These are phyloP conservation scores for Triticum timopheevii DNA, from an alignment of 176 grass and related monocot species.

Conservation along the genomic window DNA sequence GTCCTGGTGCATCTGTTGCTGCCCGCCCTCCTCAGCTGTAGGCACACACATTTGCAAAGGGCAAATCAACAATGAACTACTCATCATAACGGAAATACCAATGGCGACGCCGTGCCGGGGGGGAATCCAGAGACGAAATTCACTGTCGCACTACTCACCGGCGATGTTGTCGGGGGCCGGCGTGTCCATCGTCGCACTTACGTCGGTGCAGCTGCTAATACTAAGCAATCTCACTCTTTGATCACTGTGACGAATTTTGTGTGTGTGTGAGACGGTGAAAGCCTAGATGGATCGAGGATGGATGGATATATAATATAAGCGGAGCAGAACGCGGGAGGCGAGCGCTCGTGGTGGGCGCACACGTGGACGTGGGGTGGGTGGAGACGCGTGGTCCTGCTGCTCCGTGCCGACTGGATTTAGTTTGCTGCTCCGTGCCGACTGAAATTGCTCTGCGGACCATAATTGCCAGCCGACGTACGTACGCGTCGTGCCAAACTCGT, in stretches of 20 bases:
- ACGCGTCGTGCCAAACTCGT: too few relatives aligned
- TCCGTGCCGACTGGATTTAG: conserved; percentile 21
- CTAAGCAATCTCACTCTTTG: neutral
- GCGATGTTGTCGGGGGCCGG: conserved; percentile 32
- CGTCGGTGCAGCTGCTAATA: neutral
- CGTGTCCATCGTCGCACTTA: conserved; percentile 38
- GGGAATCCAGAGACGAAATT: neutral
- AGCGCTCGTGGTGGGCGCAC: conserved; percentile 25
- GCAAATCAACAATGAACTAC: neutral
- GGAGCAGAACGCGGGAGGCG: neutral
- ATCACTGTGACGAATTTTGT: neutral
- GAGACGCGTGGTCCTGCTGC: conserved; percentile 36
- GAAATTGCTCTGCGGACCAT: neutral
- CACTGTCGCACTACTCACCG: conserved; percentile 3
- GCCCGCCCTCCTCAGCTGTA: conserved; percentile 35
- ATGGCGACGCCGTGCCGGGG: neutral
- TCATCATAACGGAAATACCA: neutral
- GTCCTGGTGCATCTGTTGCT: conserved; percentile 54
- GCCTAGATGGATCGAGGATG: neutral
- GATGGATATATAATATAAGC: neutral
- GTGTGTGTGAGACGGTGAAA: neutral
- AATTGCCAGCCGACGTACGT: too few relatives aligned
- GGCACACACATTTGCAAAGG: neutral
- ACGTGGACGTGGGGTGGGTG: neutral
- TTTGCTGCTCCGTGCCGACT: conserved; percentile 16